Evolutionary conservation across 441 rosid species (phyloP).

Genomic region (Manihot esculenta): DNA sequence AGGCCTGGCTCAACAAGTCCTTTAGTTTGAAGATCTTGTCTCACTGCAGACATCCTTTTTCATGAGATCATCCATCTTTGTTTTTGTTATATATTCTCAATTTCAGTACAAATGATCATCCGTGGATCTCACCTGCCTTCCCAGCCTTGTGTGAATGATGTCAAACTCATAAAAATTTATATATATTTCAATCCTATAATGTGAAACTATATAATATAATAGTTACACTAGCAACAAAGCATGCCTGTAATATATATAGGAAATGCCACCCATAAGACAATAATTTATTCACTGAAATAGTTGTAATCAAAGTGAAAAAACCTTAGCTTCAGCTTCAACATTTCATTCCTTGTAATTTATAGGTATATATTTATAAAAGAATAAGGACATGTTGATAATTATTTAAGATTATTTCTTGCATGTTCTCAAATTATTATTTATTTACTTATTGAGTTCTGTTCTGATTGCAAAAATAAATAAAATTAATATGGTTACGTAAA

Average conservation of each 20-base stretch:
- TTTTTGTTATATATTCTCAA: neutral
- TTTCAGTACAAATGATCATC: neutral
- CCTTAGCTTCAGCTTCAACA: no score
- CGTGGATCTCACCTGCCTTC: no score
- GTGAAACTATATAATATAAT: neutral
- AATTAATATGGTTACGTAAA: neutral
- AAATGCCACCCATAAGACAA: no score
- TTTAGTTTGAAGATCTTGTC: conserved; percentile 28
- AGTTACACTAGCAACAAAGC: neutral
- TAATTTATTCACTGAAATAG: no score
- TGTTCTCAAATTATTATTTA: no score
- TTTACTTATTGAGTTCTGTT: neutral
- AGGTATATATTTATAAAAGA: no score
- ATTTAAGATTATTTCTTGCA: no score
- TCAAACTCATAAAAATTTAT: neutral
- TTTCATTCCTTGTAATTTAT: no score
- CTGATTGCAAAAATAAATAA: neutral
- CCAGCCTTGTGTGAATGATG: neutral
- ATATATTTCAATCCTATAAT: neutral
- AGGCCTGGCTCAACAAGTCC: conserved; percentile 45
- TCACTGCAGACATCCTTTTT: neutral
- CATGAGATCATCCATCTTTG: neutral
- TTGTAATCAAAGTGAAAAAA: no score
- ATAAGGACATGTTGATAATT: no score
- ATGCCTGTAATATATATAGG: neutral